A percentile compares a stretch with the other conserved stretches of the same genome.
phyloP scores from a whole-genome alignment of 1,139 yeast species.

The Candida sp. region DNA sequence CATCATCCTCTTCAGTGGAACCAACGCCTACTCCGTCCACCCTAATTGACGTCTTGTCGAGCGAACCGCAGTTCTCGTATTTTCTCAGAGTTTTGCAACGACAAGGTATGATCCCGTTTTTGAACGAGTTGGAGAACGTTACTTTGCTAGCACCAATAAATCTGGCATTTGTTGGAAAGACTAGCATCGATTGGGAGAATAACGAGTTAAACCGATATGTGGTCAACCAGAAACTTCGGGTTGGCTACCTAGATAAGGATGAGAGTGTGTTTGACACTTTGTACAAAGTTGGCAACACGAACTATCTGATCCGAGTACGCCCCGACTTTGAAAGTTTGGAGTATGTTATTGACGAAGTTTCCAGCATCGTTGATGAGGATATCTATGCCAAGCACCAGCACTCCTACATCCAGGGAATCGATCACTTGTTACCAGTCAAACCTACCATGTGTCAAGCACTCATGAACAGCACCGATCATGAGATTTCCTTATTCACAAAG shows the following conservation, averaged over 20 bases:
- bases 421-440: constrained; percentile 50
- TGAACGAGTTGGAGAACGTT: constrained; percentile 68
- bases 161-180: constrained; percentile 61
- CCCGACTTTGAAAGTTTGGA: constrained; percentile 33
- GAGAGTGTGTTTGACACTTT: constrained; percentile 36
- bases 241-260: constrained; percentile 33
- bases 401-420: constrained; percentile 78
- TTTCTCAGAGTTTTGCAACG: constrained; percentile 70
- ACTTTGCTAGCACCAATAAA: constrained; percentile 89
- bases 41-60: constrained; percentile 77
- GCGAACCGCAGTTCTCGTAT: constrained; percentile 73
- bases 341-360: constrained; percentile 51
- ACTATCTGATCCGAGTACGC: constrained; percentile 30
- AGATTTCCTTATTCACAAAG: constrained; percentile 29
- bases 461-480: constrained; percentile 22
- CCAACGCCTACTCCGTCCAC: constrained; percentile 45
- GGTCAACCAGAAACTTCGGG: constrained; percentile 36
- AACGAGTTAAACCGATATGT: constrained; percentile 36
- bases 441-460: constrained; percentile 46
- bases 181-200: constrained; percentile 18
- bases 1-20: not conserved
- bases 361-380: constrained; percentile 64
- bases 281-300: constrained; percentile 18
- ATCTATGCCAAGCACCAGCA: constrained; percentile 68
- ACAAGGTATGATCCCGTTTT: constrained; percentile 66